phyloP scores from a whole-genome alignment of 2,329 filamentous ascomycete species.

The Aurifilum marmelostoma region DNA sequence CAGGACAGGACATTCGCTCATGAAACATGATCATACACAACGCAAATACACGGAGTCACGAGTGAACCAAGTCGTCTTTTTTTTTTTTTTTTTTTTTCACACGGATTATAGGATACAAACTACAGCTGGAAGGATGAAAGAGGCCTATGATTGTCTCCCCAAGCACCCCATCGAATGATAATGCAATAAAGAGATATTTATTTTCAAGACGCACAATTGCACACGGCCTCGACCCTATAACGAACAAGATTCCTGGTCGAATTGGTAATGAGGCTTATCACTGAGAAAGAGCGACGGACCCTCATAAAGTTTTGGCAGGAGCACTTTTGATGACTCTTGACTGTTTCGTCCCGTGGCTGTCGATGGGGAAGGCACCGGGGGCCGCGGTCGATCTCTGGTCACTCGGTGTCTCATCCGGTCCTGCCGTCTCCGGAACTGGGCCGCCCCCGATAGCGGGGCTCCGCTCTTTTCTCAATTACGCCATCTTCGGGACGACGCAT shows the following conservation, averaged over 20 bases:
- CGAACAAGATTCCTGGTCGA: neutral
- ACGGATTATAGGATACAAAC: conserved; percentile 21
- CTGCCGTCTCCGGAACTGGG: neutral
- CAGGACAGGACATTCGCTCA: conserved; percentile 23
- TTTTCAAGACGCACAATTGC: neutral
- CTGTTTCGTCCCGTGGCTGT: neutral
- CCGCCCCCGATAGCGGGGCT: conserved; percentile 16
- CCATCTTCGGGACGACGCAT: neutral
- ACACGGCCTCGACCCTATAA: neutral
- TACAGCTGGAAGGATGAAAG: neutral
- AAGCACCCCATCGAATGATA: conserved; percentile 26
- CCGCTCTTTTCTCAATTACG: neutral
- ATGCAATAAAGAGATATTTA: conserved; percentile 21
- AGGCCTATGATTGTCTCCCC: conserved; percentile 22
- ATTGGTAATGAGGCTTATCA: neutral
- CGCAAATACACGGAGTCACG: neutral
- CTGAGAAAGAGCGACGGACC: neutral
- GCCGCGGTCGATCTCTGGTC: neutral
- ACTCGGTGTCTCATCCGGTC: neutral
- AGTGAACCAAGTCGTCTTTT: neutral
- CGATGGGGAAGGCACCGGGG: neutral
- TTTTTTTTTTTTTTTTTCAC: conserved; percentile 4
- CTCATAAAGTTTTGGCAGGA: neutral
- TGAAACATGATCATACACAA: conserved; percentile 19
- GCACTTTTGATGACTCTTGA: neutral